phyloP scores from a whole-genome alignment of 768 basidiomycete species.

The Leucocoprinus leucothites region DNA sequence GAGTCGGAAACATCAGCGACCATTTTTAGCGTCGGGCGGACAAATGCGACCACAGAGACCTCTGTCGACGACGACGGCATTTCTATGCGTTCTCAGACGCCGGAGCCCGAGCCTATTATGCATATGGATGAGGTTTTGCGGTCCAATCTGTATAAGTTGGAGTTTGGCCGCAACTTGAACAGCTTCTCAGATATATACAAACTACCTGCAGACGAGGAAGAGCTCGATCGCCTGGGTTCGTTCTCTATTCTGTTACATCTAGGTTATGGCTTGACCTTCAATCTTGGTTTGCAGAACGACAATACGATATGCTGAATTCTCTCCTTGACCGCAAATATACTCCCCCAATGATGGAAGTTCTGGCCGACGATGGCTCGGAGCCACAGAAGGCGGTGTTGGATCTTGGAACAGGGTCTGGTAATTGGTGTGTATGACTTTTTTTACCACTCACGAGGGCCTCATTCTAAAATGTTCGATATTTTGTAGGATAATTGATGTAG shows the following conservation, averaged over 20 bases:
- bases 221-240: slow-evolving; percentile 63
- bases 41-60: neutral
- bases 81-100: slow-evolving; percentile 65
- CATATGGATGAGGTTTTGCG: slow-evolving; percentile 66
- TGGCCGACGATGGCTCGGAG: slow-evolving; percentile 54
- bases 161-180: slow-evolving; percentile 69
- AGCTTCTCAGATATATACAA: slow-evolving; percentile 78
- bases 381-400: slow-evolving; percentile 66
- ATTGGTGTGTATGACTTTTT: slow-evolving; percentile 44
- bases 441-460: neutral
- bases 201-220: slow-evolving; percentile 77
- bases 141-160: slow-evolving; percentile 55
- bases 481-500: slow-evolving; percentile 71
- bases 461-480: neutral
- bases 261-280: slow-evolving; percentile 4
- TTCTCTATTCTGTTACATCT: neutral
- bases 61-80: slow-evolving; percentile 27
- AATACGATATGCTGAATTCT: slow-evolving; percentile 62
- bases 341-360: slow-evolving; percentile 50
- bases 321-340: slow-evolving; percentile 65
- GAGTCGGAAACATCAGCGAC: slow-evolving; percentile 7
- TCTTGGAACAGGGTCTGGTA: slow-evolving; percentile 78
- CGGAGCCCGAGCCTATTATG: slow-evolving; percentile 57
- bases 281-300: slow-evolving; percentile 46
- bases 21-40: slow-evolving; percentile 2